Conservation (phyloP, 805 yeast species). For the Blastobotrys mokoenaii region DNA sequence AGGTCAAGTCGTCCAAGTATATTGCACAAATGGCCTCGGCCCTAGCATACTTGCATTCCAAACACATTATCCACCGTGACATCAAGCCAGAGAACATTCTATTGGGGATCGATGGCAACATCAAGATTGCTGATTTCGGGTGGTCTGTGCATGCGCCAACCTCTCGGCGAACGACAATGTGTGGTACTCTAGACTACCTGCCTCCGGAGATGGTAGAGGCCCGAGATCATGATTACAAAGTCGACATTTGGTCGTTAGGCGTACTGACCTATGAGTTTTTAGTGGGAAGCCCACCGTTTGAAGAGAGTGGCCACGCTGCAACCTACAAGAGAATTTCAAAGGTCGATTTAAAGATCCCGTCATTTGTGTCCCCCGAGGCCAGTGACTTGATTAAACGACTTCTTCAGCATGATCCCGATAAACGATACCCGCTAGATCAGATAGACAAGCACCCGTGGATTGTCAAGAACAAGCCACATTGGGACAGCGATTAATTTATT, state of each 20-base stretch:
- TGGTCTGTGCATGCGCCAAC: constrained; percentile 77
- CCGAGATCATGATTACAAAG: constrained; percentile 65
- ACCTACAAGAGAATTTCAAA: constrained; percentile 75
- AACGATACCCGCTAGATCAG: constrained; percentile 52
- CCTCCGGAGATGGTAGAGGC: constrained; percentile 94
- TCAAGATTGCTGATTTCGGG: constrained; percentile 90
- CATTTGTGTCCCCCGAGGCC: constrained; percentile 63
- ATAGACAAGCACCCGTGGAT: constrained; percentile 84
- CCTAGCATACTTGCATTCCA: constrained; percentile 64
- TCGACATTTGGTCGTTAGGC: constrained; percentile 92
- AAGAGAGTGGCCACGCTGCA: constrained; percentile 61
- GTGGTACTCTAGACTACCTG: constrained; percentile 90
- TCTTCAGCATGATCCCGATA: constrained; percentile 58
- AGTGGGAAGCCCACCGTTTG: constrained; percentile 89
- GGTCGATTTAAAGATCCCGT: constrained; percentile 70
- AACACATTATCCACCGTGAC: constrained; percentile 82
- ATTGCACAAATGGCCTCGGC: constrained; percentile 80
- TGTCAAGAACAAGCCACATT: constrained; percentile 46
- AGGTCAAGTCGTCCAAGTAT: constrained; percentile 57
- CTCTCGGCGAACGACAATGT: constrained; percentile 65
- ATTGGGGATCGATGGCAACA: constrained; percentile 61
- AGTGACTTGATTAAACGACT: constrained; percentile 59
- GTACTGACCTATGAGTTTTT: constrained; percentile 76
- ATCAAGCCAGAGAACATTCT: constrained; percentile 90
- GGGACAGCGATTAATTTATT: constrained; percentile 33